These are phyloP conservation scores for Prunus campanulata DNA, from an alignment of 306 rosid genomes.

Conservation along the genomic window DNA sequence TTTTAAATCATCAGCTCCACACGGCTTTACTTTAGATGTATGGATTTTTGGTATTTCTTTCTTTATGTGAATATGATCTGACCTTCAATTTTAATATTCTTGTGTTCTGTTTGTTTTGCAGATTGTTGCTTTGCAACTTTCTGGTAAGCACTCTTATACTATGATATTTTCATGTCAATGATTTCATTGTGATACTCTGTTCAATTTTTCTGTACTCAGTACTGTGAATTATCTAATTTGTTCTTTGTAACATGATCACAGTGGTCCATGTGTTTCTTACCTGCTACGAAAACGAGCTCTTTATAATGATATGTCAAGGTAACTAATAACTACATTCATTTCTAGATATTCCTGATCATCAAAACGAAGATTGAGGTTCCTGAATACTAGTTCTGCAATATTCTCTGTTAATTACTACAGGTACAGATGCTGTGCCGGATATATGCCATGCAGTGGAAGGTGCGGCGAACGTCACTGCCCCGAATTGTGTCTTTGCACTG, in stretches of 20 bases:
- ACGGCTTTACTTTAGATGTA: not conserved
- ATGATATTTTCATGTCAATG: not conserved
- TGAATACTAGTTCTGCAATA: not conserved
- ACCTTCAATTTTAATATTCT: not conserved
- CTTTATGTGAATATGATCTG: not conserved
- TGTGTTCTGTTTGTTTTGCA: slow-evolving; percentile 33
- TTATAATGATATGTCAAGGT: slow-evolving; percentile 70
- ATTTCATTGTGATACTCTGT: not conserved
- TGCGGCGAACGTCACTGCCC: slow-evolving; percentile 69
- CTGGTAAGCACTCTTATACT: slow-evolving; percentile 40
- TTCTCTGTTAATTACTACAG: slow-evolving; percentile 28
- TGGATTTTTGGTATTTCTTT: not conserved
- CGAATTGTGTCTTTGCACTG: slow-evolving; percentile 55
- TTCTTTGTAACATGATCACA: slow-evolving; percentile 23
- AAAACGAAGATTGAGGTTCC: not conserved
- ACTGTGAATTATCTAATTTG: not conserved
- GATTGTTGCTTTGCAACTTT: slow-evolving; percentile 57
- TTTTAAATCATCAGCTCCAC: not conserved
- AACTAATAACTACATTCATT: slow-evolving; percentile 15
- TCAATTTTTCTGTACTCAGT: not conserved
- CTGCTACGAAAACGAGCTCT: slow-evolving; percentile 65
- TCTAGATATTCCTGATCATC: not conserved
- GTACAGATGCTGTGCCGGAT: slow-evolving; percentile 76
- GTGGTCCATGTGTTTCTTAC: slow-evolving; percentile 64
- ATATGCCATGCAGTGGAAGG: slow-evolving; percentile 78